phyloP scores from a whole-genome alignment of 352 stramenopile genomes.

The Phytopythium montanum region DNA sequence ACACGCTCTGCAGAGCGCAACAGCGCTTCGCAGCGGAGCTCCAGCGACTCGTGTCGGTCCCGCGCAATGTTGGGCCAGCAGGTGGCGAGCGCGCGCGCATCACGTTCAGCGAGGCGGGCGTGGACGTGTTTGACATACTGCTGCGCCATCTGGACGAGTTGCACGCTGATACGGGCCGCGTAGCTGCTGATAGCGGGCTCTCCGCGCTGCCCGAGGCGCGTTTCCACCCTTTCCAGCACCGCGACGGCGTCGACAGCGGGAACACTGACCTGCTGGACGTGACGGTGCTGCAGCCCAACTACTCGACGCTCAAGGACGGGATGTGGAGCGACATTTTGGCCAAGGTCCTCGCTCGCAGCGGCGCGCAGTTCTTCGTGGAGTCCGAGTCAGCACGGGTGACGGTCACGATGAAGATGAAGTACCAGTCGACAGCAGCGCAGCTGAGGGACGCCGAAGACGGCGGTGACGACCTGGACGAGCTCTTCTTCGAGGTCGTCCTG shows the following conservation, averaged over 20 bases:
- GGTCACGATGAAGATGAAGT: constrained; percentile 5
- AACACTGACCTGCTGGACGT: constrained; percentile 4
- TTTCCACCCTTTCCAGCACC: background rate
- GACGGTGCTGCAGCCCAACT: background rate
- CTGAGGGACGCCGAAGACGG: background rate
- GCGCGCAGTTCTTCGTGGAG: background rate
- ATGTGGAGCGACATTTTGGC: background rate
- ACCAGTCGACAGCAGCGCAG: background rate
- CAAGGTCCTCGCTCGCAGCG: background rate
- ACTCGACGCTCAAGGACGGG: background rate
- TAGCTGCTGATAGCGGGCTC: background rate
- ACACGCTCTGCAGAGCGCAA: background rate
- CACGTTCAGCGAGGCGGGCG: background rate
- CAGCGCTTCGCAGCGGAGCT: background rate
- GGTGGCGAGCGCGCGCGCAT: background rate
- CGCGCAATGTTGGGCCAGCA: background rate
- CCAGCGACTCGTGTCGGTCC: background rate
- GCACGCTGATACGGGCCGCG: background rate
- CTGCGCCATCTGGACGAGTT: background rate
- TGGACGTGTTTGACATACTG: background rate
- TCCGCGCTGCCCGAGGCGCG: background rate
- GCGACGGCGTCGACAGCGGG: background rate
- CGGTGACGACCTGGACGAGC: background rate
- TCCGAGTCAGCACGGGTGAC: background rate
- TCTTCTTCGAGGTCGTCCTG: constrained; percentile 4